Conservation (phyloP, 148 eudicot genomes). For the Tetragonia tetragonoides region DNA sequence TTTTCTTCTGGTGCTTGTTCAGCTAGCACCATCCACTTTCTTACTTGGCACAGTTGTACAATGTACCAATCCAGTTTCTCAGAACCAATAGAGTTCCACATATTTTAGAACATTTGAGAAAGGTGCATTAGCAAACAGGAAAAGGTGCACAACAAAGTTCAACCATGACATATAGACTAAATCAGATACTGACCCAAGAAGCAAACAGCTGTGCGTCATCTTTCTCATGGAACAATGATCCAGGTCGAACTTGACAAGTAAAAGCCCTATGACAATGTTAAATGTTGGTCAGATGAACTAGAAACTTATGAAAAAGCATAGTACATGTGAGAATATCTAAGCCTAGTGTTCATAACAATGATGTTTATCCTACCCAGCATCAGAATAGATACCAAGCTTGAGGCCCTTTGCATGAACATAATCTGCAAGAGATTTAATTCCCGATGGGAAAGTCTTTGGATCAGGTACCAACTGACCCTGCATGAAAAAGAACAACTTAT, state of each 20-base stretch:
- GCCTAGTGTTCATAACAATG: not conserved
- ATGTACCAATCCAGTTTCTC: not conserved
- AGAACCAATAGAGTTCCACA: not conserved
- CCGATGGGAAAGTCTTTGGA: constrained; percentile 83
- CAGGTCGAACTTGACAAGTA: constrained; percentile 95
- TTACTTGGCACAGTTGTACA: not conserved
- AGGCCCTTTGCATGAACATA: constrained; percentile 88
- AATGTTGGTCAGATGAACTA: constrained; percentile 16
- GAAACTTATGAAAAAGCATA: not conserved
- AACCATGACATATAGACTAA: constrained; percentile 13
- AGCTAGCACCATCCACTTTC: not conserved
- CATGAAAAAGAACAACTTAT: constrained; percentile 15
- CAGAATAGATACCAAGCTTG: constrained; percentile 95
- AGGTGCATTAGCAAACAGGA: not conserved
- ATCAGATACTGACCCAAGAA: constrained; percentile 74
- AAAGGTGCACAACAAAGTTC: not conserved
- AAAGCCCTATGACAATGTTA: constrained; percentile 43
- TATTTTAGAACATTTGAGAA: not conserved
- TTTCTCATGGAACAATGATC: constrained; percentile 68
- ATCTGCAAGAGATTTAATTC: constrained; percentile 88
- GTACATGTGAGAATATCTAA: not conserved
- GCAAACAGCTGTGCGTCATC: constrained; percentile 78
- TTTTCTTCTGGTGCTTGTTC: not conserved
- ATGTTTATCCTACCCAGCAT: constrained; percentile 80
- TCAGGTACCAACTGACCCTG: constrained; percentile 81